Evolutionary conservation across 2,329 filamentous ascomycete genomes (phyloP), one percentile per base, ranked within the genome.

Genomic region (Graphilbum fragrans): DNA sequence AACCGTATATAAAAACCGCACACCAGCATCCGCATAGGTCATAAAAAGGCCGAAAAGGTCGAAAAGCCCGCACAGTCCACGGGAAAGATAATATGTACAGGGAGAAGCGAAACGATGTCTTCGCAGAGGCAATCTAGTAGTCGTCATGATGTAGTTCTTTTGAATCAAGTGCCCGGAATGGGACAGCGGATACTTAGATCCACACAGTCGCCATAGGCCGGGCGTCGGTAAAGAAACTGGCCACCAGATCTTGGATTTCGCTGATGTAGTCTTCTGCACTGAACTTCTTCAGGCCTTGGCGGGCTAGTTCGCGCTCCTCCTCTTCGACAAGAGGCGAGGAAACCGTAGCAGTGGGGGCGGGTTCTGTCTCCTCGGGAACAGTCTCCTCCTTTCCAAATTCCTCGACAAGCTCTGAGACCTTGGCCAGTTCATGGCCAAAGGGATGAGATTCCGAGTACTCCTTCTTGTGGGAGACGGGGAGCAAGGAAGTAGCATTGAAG

Each of bases 341-440:
- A 8, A 19, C 5, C 35, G 16, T 17, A 10, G 19, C 29, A 40
- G 19, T 3, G 34, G 17, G 37, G 34, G 19, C 22, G 20, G 27
- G 19, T 10, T 17, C n/a, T 5, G 17, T n/a, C 37, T 38, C 29
- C 16, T 41, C 29, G 3, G 19, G 9, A 2, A 29, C 35, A 4
- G 31, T 56, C 17, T 50, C 63, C 31, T 76, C 70, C 47, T 72
- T 70, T 23, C 78, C 77, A 51, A 86, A 90, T 60, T 95, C 88
- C 62, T 96, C 92, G 0, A 82, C 90, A 16, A 95, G 74, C 61
- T 96, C 92, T 41, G 87, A 86, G 20, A 96, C 85, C 61, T 96
- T 83, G 43, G 86, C 86, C 41, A 96, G 68, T 61, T 98, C 92
- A 39, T 82, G 80, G 41, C 86, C 86, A 53, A 96, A 96, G 0